A percentile compares a stretch with the other conserved stretches of the same genome.
phyloP scores from a whole-genome alignment of 106 monocot species.

The Dendrobium officinale region DNA sequence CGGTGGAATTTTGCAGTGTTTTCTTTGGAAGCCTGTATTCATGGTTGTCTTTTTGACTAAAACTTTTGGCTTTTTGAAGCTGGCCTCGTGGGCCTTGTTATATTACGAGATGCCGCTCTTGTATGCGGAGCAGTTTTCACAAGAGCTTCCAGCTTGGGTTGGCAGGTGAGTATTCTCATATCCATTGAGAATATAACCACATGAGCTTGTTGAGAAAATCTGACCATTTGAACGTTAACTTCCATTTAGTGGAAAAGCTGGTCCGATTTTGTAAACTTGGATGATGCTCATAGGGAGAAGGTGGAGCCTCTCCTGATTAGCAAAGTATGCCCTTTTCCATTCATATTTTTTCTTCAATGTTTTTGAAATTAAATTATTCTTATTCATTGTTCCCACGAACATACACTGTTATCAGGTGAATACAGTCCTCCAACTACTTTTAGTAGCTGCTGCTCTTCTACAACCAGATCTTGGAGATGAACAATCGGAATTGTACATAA shows the following conservation, averaged over 20 bases:
- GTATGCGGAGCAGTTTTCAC: slow-evolving; percentile 73
- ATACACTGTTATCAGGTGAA: slow-evolving; percentile 53
- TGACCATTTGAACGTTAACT: not conserved
- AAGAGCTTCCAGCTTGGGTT: slow-evolving; percentile 72
- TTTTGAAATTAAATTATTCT: not conserved
- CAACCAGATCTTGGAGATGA: slow-evolving; percentile 83
- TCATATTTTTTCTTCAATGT: not conserved
- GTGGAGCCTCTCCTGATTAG: slow-evolving; percentile 92
- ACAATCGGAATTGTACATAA: slow-evolving; percentile 53
- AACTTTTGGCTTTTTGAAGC: slow-evolving; percentile 41
- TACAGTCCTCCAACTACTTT: slow-evolving; percentile 74
- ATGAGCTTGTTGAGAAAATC: not conserved
- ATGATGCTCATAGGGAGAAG: slow-evolving; percentile 53
- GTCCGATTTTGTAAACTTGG: slow-evolving; percentile 75
- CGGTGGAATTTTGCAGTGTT: not conserved
- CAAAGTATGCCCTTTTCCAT: slow-evolving; percentile 48
- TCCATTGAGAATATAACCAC: not conserved
- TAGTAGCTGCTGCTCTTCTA: slow-evolving; percentile 87
- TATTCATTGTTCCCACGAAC: not conserved
- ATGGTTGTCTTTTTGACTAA: slow-evolving; percentile 2
- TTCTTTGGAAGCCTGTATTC: not conserved
- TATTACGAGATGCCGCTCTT: slow-evolving; percentile 75
- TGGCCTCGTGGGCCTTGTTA: slow-evolving; percentile 62
- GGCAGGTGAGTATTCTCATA: slow-evolving; percentile 45
- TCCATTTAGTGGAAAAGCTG: slow-evolving; percentile 72